A percentile compares a stretch with the other conserved stretches of the same genome.
phyloP scores from a whole-genome alignment of 2,329 filamentous ascomycete genomes.

The Coniochaeta sp. region DNA sequence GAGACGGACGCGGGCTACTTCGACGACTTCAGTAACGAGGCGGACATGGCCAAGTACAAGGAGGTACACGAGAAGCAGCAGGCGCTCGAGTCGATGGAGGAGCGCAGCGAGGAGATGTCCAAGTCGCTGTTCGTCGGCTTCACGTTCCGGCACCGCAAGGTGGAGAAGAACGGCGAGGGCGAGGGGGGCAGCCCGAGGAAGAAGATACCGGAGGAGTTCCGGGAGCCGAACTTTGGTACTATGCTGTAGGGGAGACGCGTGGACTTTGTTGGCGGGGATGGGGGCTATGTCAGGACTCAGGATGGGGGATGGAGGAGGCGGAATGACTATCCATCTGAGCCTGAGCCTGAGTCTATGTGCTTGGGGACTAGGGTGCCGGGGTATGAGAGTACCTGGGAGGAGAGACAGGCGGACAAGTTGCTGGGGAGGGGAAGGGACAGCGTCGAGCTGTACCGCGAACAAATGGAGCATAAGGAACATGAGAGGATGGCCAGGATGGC shows the following conservation, averaged over 20 bases:
- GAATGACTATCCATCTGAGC: no score
- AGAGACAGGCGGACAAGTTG: neutral
- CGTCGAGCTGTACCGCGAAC: neutral
- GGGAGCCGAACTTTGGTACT: slow-evolving; percentile 68
- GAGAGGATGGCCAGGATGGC: no score
- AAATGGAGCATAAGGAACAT: no score
- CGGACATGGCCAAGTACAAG: slow-evolving; percentile 99
- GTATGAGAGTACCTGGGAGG: neutral
- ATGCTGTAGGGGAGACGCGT: slow-evolving; percentile 54
- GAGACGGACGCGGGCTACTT: slow-evolving; percentile 99
- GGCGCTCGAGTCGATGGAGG: slow-evolving; percentile 88
- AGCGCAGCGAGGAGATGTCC: slow-evolving; percentile 87
- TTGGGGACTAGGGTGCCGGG: neutral
- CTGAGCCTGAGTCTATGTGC: no score
- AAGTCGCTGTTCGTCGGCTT: slow-evolving; percentile 96
- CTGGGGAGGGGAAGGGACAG: neutral
- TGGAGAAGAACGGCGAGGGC: slow-evolving; percentile 37
- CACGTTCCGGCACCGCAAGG: slow-evolving; percentile 88
- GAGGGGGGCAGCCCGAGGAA: slow-evolving; percentile 83
- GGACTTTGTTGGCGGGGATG: neutral
- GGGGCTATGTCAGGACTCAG: neutral
- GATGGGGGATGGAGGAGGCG: neutral
- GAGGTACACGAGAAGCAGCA: slow-evolving; percentile 97
- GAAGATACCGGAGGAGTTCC: slow-evolving; percentile 62
- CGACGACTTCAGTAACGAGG: slow-evolving; percentile 93